These are phyloP conservation scores for Termitomyces heimii DNA, from an alignment of 768 basidiomycete species.

Conservation along the genomic window DNA sequence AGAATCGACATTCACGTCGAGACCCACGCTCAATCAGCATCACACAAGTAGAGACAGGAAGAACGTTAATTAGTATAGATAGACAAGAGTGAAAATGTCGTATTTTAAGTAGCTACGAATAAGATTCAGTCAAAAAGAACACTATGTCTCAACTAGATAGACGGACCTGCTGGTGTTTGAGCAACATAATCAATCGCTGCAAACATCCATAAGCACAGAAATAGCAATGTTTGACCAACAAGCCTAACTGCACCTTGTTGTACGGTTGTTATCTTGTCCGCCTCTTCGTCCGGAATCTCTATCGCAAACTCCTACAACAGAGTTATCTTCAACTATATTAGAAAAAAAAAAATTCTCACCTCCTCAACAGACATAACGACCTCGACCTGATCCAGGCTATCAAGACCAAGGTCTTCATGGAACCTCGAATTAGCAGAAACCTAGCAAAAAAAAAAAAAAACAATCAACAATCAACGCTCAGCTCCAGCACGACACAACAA, in stretches of 20 bases:
- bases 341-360: constrained; percentile 35
- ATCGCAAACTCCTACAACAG: constrained; percentile 82
- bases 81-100: neutral
- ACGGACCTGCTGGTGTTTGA: constrained; percentile 82
- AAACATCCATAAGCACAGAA: constrained; percentile 12
- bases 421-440: constrained; percentile 40
- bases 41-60: neutral
- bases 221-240: neutral
- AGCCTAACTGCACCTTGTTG: constrained; percentile 63
- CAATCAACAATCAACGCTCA: neutral
- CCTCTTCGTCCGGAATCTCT: constrained; percentile 97
- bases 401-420: constrained; percentile 80
- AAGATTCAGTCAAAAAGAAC: neutral
- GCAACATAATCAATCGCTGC: constrained; percentile 92
- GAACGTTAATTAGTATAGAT: neutral
- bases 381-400: constrained; percentile 96
- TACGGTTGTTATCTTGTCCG: constrained; percentile 90
- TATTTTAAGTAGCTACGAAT: neutral
- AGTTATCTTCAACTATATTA: too few species aligned
- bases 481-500: neutral
- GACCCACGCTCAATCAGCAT: neutral
- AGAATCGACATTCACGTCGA: neutral
- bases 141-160: neutral
- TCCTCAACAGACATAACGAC: constrained; percentile 99
- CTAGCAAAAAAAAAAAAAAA: too few species aligned